Evolutionary conservation across 2,329 filamentous ascomycete genomes (phyloP), one percentile per base, ranked within the genome.

Genomic region (Diaporthe sp.): DNA sequence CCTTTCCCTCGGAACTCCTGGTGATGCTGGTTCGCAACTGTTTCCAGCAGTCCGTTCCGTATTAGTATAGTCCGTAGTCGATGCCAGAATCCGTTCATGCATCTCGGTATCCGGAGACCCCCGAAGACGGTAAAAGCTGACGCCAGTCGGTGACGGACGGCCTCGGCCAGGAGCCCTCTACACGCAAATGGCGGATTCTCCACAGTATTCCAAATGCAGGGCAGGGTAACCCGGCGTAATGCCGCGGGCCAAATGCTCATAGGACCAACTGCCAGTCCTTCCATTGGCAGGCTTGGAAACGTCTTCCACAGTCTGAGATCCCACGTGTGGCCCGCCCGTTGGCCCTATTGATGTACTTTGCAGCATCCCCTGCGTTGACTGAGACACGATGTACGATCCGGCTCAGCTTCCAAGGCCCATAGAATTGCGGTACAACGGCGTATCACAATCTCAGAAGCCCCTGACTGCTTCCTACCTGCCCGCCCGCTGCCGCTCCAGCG

Each of bases 281-380:
- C 51, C 42, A 71, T 57, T 53, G 58, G 31, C 51, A 51, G 42
- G 44, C 55, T 55, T 62, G 34, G 6, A 72, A 65, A 62, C 34
- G 46, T 65, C 42, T 53, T 61, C 34, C 44, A 39, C 46, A 28
- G 57, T 62, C 68, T 75, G 37, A 61, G 42, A 70, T 62, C 68
- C 73, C 73, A 76, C 75, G 75, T 75, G 73, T 76, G 49, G 53
- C 55, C 49, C 73, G 69, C 73, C 75, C 61, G 75, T 75, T 76
- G 73, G 59, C 59, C 42, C 59, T 51, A 53, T 72, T 22, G 46
- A 55, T 39, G 53, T 44, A 28, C 42, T 75, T 42, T 28, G 55
- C 73, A 72, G 28, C 42, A 51, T 75, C 61, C 58, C 73, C 74
- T 70, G 53, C 61, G 42, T 71, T 57, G 73, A 67, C 57, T 76